Evolutionary conservation across 495 filamentous ascomycete species (phyloP), one percentile per base, ranked within the genome.

Genomic region (Podospora conica): DNA sequence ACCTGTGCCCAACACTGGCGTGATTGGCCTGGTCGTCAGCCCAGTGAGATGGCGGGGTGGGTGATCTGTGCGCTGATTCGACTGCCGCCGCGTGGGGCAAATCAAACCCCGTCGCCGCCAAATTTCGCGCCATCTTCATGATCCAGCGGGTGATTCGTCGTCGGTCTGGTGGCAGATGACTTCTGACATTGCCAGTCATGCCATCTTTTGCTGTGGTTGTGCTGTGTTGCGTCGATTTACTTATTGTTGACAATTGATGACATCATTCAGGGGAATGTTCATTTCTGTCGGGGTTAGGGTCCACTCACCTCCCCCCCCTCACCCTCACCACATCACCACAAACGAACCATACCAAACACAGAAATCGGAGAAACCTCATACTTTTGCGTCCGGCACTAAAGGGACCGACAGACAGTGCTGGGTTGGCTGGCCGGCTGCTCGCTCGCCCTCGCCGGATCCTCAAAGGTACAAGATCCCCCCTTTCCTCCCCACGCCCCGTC

Each of bases 61-160:
- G 15, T 21, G 5, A 53, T 55, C 55, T 61, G 58, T 20, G 18
- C 59, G 65, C 63, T 70, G 65, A 70, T 70, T 70, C 66, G 68
- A n/a, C 20, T 65, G 27, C n/a, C 15, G 28, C n/a, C 12, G n/a
- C 29, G 61, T 68, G 65, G 62, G 55, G 56, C 68, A 67, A 68
- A 64, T 68, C 56, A 60, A 31, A 29, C 29, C 21, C 18, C 54
- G 10, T 22, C 28, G 31, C 27, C 27, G 18, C 60, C 60, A 61
- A 61, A 48, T 53, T 53, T 61, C 29, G 21, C n/a, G 22, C 21
- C 9, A 61, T 2, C 10, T 18, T 22, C 9, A 10, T 31, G 23
- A n/a, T 20, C 11, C 15, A n/a, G 60, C 60, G 21, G 12, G n/a
- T 61, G 60, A 61, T 61, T 61, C 60, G 60, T 21, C 28, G 28